Percentiles rank a stretch among this genome's conserved stretches.
Evolutionary conservation across 306 rosid genomes (phyloP).

Genomic region (Fragaria iinumae): DNA sequence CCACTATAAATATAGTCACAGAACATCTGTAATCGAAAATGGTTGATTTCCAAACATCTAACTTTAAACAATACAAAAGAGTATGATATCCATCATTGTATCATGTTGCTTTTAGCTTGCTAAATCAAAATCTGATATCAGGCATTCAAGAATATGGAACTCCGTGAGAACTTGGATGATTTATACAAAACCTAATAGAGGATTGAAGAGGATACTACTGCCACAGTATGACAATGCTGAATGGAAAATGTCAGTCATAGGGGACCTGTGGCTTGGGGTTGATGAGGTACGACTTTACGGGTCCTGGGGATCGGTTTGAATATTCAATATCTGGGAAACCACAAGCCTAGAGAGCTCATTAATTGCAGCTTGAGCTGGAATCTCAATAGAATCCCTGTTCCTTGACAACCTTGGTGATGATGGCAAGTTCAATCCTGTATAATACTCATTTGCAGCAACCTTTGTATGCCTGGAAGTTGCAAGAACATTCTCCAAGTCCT

Average conservation of each 20-base stretch:
- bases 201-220: conserved; percentile 20
- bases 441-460: conserved; percentile 77
- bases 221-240: conserved; percentile 30
- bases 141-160: conserved; percentile 3
- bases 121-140: background rate
- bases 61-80: background rate
- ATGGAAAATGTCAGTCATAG: conserved; percentile 3
- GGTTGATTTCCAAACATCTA: background rate
- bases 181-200: conserved; percentile 22
- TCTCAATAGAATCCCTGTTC: conserved; percentile 57
- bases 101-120: background rate
- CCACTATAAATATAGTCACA: background rate
- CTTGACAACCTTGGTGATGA: conserved; percentile 49
- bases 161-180: background rate
- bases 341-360: conserved; percentile 71
- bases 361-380: conserved; percentile 71
- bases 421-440: conserved; percentile 43
- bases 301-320: conserved; percentile 67
- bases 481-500: conserved; percentile 71
- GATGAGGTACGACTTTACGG: conserved; percentile 31
- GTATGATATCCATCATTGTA: background rate
- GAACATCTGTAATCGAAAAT: background rate
- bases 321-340: conserved; percentile 69
- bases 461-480: conserved; percentile 68
- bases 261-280: conserved; percentile 10